These are phyloP conservation scores for Cytospora mali DNA, from an alignment of 2,329 filamentous ascomycete species.

Conservation along the genomic window DNA sequence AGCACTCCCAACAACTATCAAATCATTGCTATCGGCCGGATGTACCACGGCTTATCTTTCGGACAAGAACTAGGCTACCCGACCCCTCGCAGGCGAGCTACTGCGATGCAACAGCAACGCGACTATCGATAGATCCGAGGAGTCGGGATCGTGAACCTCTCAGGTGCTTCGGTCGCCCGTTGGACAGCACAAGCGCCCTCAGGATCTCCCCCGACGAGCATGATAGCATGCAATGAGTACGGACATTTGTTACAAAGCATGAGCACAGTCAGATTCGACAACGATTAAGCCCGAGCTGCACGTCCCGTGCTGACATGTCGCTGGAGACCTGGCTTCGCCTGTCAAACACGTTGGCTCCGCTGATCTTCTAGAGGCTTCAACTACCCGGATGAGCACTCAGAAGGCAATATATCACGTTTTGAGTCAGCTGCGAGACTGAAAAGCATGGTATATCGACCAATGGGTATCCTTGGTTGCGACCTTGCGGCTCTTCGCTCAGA, in stretches of 20 bases:
- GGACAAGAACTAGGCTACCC: conserved; percentile 9
- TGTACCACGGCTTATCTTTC: background rate
- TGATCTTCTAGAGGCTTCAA: background rate
- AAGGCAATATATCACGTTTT: background rate
- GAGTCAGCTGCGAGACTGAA: background rate
- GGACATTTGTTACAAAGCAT: background rate
- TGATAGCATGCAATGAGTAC: conserved; percentile 2
- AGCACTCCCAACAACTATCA: background rate
- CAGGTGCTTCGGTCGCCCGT: conserved; percentile 1
- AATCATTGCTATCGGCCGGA: background rate
- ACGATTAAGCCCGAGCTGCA: background rate
- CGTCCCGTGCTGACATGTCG: background rate
- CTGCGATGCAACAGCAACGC: conserved; percentile 15
- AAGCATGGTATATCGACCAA: background rate
- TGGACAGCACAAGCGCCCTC: conserved; percentile 5
- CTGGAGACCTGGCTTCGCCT: background rate
- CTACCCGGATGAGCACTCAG: background rate
- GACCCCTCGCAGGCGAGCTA: conserved; percentile 12
- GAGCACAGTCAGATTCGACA: background rate
- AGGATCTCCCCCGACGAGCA: background rate
- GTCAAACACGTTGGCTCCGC: background rate
- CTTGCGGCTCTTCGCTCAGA: background rate
- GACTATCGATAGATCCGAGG: conserved; percentile 13
- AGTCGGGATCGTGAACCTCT: conserved; percentile 10
- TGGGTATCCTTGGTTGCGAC: background rate